Conservation (phyloP, 805 yeast species). For the Ogataea paradorogensis region DNA sequence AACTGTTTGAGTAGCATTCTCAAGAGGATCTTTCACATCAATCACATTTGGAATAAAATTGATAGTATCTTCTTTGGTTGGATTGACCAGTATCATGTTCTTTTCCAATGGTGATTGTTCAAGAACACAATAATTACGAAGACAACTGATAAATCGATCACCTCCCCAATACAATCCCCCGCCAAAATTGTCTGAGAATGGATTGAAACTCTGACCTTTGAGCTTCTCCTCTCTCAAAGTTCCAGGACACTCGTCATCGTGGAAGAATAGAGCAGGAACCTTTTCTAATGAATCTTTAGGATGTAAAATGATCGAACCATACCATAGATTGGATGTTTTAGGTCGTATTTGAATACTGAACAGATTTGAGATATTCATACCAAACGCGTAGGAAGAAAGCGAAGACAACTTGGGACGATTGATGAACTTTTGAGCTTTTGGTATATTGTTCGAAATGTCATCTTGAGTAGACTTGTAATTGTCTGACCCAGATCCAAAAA, state of each 20-base stretch:
- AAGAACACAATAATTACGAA: constrained; percentile 55
- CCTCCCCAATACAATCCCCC: constrained; percentile 88
- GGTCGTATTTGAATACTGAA: constrained; percentile 81
- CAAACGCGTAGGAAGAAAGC: constrained; percentile 64
- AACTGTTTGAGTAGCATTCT: constrained; percentile 36
- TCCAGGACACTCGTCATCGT: constrained; percentile 82
- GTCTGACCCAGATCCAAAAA: constrained; percentile 10
- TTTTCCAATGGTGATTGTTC: constrained; percentile 71
- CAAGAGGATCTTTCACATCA: constrained; percentile 33
- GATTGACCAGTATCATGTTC: constrained; percentile 73
- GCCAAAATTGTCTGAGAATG: constrained; percentile 55
- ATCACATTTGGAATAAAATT: constrained; percentile 51
- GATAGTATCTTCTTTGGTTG: constrained; percentile 61
- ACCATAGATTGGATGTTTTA: constrained; percentile 88
- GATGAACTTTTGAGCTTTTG: constrained; percentile 37
- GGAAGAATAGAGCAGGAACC: constrained; percentile 86
- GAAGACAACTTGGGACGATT: constrained; percentile 51
- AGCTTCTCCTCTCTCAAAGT: constrained; percentile 60
- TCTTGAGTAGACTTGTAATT: constrained; percentile 17
- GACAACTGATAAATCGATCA: constrained; percentile 58
- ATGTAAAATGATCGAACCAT: constrained; percentile 79
- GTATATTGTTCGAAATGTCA: constrained; percentile 14
- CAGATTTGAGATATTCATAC: constrained; percentile 53
- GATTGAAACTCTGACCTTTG: constrained; percentile 65
- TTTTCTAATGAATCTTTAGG: constrained; percentile 57